phyloP scores from a whole-genome alignment of 2,329 filamentous ascomycete species.

The Dactylellina haptotyla region DNA sequence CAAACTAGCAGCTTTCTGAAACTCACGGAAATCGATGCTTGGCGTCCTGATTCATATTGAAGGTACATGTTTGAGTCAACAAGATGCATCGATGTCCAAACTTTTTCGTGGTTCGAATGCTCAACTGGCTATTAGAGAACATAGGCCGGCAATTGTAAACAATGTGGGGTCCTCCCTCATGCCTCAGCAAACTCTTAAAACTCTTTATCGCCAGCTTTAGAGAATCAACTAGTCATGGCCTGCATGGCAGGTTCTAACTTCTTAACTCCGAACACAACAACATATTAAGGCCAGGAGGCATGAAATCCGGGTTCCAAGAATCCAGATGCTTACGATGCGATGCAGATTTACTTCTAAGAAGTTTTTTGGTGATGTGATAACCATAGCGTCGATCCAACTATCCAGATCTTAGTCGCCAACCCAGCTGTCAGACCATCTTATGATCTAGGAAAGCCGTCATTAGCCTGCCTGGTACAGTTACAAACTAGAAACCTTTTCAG shows the following conservation, averaged over 20 bases:
- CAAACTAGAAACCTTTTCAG: background rate
- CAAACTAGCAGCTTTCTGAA: too few relatives aligned
- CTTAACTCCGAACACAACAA: constrained; percentile 3
- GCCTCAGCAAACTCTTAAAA: background rate
- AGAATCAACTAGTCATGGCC: background rate
- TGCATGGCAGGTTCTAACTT: background rate
- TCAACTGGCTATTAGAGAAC: too few relatives aligned
- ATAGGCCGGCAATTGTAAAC: too few relatives aligned
- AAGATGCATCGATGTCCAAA: background rate
- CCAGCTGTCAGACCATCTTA: background rate
- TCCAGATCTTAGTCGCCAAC: background rate
- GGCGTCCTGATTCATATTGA: too few relatives aligned
- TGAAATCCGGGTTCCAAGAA: background rate
- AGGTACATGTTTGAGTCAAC: too few relatives aligned
- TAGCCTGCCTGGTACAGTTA: too few relatives aligned
- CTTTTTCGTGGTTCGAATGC: too few relatives aligned
- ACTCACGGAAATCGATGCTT: too few relatives aligned
- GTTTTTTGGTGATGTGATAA: too few relatives aligned
- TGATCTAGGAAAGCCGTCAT: background rate
- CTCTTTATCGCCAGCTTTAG: background rate
- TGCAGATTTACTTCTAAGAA: background rate
- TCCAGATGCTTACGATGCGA: background rate
- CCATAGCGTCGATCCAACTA: background rate
- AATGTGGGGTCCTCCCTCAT: too few relatives aligned
- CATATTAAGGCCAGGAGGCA: background rate